Percentiles rank a stretch among this genome's conserved stretches.
Conservation (phyloP, 768 basidiomycete genomes). For the Daedalea quercina region DNA sequence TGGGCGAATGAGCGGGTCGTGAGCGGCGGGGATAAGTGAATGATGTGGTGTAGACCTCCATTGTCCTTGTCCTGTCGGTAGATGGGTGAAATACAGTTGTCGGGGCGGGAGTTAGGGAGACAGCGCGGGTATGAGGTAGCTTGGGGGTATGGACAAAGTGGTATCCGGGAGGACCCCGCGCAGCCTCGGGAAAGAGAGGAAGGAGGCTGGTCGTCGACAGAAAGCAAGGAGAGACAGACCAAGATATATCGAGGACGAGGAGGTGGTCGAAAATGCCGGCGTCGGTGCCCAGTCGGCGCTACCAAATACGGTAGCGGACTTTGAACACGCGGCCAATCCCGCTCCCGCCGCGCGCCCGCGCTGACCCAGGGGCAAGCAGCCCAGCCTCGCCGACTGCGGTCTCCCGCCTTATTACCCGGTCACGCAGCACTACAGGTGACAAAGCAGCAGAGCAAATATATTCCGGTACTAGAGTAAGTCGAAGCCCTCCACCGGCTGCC, state of each 20-base stretch:
- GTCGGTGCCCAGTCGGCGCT: conserved; percentile 1
- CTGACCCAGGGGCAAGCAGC: not conserved
- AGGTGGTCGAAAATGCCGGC: conserved; percentile 5
- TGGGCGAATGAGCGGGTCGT: conserved; percentile 57
- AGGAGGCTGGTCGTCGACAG: conserved; percentile 21
- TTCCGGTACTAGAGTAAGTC: conserved; percentile 19
- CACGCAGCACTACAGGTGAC: not conserved
- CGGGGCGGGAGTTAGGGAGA: conserved; percentile 22
- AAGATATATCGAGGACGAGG: conserved; percentile 9
- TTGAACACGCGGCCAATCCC: conserved; percentile 3
- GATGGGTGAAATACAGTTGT: conserved; percentile 21
- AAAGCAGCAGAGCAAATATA: not conserved
- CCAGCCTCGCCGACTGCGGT: not conserved
- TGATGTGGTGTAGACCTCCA: conserved; percentile 95
- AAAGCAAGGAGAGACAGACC: conserved; percentile 22
- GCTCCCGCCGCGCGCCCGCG: not conserved
- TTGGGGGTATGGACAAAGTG: conserved; percentile 29
- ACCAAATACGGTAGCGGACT: not conserved
- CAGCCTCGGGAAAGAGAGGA: conserved; percentile 22
- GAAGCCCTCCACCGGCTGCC: conserved; percentile 43
- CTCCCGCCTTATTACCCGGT: not conserved
- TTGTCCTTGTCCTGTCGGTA: conserved; percentile 27
- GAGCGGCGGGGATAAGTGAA: conserved; percentile 87
- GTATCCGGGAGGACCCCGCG: conserved; percentile 25
- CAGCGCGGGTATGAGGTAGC: conserved; percentile 25